Conservation (phyloP, 2,329 filamentous ascomycete species). For the Juglanconis juglandina region DNA sequence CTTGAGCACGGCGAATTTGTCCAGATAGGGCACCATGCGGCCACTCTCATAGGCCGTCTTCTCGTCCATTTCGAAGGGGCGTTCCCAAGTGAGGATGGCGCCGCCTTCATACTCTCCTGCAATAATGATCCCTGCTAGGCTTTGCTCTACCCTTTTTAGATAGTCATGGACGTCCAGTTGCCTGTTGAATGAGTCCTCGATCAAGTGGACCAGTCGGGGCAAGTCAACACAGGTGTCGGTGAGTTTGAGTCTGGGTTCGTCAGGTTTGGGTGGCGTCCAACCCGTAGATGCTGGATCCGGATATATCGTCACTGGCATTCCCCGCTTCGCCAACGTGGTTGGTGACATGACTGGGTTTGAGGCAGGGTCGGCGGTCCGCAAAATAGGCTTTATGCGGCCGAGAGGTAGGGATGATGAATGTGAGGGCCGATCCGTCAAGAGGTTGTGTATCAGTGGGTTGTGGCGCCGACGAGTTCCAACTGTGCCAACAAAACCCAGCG, state of each 20-base stretch:
- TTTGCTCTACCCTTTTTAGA: conserved; percentile 72
- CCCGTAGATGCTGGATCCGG: conserved; percentile 63
- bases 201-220: conserved; percentile 75
- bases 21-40: conserved; percentile 83
- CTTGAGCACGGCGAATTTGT: conserved; percentile 94
- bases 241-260: conserved; percentile 61
- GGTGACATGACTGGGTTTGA: conserved; percentile 30
- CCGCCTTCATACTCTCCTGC: conserved; percentile 96
- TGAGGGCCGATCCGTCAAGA: conserved; percentile 90
- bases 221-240: conserved; percentile 82
- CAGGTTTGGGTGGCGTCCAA: conserved; percentile 66
- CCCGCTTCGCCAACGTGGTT: conserved; percentile 82
- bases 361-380: conserved; percentile 10
- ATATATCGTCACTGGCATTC: conserved; percentile 83
- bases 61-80: conserved; percentile 57
- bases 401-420: conserved; percentile 87
- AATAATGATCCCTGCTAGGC: conserved; percentile 86
- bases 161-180: conserved; percentile 83
- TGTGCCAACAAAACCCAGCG: conserved; percentile 45
- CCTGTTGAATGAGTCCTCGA: conserved; percentile 88
- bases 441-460: conserved; percentile 92
- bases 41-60: conserved; percentile 52
- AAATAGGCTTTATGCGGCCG: conserved; percentile 52
- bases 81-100: conserved; percentile 92
- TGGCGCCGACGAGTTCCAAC: conserved; percentile 54